Percentiles rank a stretch among this genome's conserved stretches.
phyloP scores from a whole-genome alignment of 495 filamentous ascomycete species.

The Neurospora sp. region DNA sequence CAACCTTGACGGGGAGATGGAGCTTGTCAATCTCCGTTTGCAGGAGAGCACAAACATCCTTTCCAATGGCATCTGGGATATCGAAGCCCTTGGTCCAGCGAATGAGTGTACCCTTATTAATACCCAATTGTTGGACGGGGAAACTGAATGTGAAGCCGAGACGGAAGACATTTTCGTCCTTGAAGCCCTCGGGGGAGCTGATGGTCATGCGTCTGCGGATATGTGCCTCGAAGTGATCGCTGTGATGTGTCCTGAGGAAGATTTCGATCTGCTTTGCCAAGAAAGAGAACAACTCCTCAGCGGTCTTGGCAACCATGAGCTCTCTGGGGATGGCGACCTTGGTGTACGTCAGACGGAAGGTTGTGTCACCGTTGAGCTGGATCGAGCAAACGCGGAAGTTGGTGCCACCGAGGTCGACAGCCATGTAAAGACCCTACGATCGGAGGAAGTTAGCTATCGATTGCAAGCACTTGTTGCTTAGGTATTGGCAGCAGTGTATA shows the following conservation, averaged over 20 bases:
- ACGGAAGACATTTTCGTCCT: conserved; percentile 68
- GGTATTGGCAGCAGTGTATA: neutral
- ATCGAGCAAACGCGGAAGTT: conserved; percentile 98
- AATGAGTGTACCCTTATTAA: conserved; percentile 86
- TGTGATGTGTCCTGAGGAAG: conserved; percentile 81
- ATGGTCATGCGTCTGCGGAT: conserved; percentile 47
- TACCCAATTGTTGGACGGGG: conserved; percentile 84
- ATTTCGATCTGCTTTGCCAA: conserved; percentile 81
- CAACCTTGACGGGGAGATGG: conserved; percentile 78
- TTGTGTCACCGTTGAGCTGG: conserved; percentile 80
- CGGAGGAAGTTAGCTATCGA: neutral
- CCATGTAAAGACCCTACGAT: conserved; percentile 78
- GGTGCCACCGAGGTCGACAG: conserved; percentile 92
- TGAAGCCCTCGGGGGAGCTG: conserved; percentile 41
- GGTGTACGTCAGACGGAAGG: conserved; percentile 80
- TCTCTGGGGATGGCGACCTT: conserved; percentile 86
- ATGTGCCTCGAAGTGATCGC: conserved; percentile 74
- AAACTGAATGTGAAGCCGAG: conserved; percentile 97
- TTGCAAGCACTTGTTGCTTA: neutral
- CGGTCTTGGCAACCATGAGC: conserved; percentile 80
- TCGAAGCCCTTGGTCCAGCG: conserved; percentile 99
- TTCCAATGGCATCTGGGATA: conserved; percentile 81
- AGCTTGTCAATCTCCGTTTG: conserved; percentile 87
- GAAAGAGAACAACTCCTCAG: conserved; percentile 85
- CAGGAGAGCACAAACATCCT: conserved; percentile 86